Base-by-base conservation (phyloP, 345 rosid species). In the Populus tremula region DNA sequence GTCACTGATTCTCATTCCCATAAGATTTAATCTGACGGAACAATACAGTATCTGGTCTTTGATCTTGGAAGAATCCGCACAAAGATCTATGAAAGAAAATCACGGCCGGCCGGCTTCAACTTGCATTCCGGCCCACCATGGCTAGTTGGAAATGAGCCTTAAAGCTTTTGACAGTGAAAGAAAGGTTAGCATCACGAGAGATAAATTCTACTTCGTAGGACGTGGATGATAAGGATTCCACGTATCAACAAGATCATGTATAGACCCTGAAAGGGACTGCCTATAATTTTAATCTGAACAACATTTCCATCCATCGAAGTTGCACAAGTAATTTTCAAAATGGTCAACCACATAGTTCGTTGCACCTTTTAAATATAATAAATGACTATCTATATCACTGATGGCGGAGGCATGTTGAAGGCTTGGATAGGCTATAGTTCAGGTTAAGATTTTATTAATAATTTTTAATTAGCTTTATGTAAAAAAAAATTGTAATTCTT, bases 221-320 rank as follows among this genome's bases (percentile, higher is more conserved):
- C 76, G 83, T 80, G 87, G 89, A 86, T 84, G 87, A 86, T 86
- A 86, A 82, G 86, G 84, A 82, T 82, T 82, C 87, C 79, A 64
- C 43, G 65, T 77, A 72, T 74, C 76, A 68, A 72, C 29, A 77
- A 47, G 39, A 74, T 62, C 20, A n/a, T 27, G 20, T n/a, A 69
- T 68, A 23, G 67, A 7, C 35, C 54, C 54, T 11, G 36, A 69
- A 67, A 23, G 25, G 54, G n/a, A 20, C 39, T 45, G 73, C 36
- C 0, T 47, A 47, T 47, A 14, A 13, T 62, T 69, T 21, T 64
- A 43, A 43, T 43, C 2, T 10, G 11, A 16, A 14, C 23, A 18
- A 13, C 21, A 14, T 12, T 47, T 33, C n/a, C 27, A 65, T 33
- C n/a, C 27, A 65, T 63, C 21, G 36, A 77, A 71, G 50, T 43